These are phyloP conservation scores for Tricholoma sp. DNA, from an alignment of 768 basidiomycete species.

Conservation along the genomic window DNA sequence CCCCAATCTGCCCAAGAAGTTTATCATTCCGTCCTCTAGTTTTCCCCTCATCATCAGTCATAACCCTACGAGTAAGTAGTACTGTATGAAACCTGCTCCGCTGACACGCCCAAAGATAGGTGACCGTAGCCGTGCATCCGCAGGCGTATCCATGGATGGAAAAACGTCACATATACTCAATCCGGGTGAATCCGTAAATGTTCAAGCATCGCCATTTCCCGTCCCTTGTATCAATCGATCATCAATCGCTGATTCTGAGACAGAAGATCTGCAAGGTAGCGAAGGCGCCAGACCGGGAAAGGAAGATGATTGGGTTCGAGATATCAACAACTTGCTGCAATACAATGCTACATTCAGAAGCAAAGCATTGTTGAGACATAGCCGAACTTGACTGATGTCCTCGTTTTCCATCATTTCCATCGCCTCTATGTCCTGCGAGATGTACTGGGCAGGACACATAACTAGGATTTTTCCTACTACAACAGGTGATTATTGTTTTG, in stretches of 20 bases:
- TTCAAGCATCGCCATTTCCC: conserved; percentile 81
- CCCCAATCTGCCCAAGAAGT: conserved; percentile 94
- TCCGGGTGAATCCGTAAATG: conserved; percentile 81
- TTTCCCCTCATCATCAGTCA: conserved; percentile 75
- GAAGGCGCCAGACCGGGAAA: conserved; percentile 76
- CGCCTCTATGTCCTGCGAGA: neutral
- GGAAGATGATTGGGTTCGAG: conserved; percentile 94
- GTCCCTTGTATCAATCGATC: conserved; percentile 92
- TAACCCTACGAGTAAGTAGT: conserved; percentile 63
- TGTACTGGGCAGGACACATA: neutral
- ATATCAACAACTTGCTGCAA: conserved; percentile 91
- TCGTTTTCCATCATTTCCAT: neutral
- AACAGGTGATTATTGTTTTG: neutral
- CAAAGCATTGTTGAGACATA: conserved; percentile 77
- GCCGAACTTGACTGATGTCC: conserved; percentile 43
- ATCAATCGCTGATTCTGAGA: conserved; percentile 55
- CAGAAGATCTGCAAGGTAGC: conserved; percentile 32
- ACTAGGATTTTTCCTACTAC: neutral
- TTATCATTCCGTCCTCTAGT: conserved; percentile 89
- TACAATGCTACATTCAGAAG: conserved; percentile 94
- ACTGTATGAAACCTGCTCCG: conserved; percentile 2
- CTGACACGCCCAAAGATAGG: conserved; percentile 54
- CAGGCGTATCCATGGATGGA: conserved; percentile 92
- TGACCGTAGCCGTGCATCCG: conserved; percentile 77
- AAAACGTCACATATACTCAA: conserved; percentile 76